These are phyloP conservation scores for Parafenestella ontariensis DNA, from an alignment of 2,329 filamentous ascomycete genomes.

Conservation along the genomic window DNA sequence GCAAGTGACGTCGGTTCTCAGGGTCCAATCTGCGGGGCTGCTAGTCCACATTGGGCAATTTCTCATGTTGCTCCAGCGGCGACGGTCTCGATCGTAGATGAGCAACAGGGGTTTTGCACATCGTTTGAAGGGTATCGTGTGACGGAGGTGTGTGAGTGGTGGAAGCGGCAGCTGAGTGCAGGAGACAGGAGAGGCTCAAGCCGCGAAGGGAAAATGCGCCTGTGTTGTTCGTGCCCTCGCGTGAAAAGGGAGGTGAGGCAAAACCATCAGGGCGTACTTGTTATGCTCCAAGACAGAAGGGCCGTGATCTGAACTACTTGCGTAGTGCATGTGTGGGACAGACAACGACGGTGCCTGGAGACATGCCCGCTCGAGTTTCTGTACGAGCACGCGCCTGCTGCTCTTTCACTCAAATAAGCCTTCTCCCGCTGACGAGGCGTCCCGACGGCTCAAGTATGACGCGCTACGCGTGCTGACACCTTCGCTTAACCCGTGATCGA, in stretches of 20 bases:
- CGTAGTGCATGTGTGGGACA: too few relatives aligned
- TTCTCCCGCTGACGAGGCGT: background rate
- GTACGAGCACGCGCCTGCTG: too few relatives aligned
- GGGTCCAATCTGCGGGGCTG: constrained; percentile 21
- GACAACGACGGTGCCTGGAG: too few relatives aligned
- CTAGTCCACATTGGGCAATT: constrained; percentile 10
- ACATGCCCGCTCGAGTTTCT: too few relatives aligned
- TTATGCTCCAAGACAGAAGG: too few relatives aligned
- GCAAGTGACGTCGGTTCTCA: constrained; percentile 33
- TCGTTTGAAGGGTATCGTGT: background rate
- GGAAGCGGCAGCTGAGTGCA: background rate
- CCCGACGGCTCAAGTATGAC: background rate
- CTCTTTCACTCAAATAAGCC: background rate
- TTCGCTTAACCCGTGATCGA: background rate
- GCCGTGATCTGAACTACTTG: too few relatives aligned
- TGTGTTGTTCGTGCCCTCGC: background rate
- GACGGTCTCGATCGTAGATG: constrained; percentile 16
- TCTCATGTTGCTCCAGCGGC: constrained; percentile 20
- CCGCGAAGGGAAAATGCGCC: background rate
- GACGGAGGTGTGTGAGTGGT: background rate
- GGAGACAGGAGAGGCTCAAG: background rate
- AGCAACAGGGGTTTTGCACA: background rate
- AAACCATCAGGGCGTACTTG: too few relatives aligned
- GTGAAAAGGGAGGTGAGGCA: too few relatives aligned
- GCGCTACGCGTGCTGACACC: background rate